Evolutionary conservation across 2,329 filamentous ascomycete genomes (phyloP), one percentile per base, ranked within the genome.

Genomic region (Fusarium algeriense): DNA sequence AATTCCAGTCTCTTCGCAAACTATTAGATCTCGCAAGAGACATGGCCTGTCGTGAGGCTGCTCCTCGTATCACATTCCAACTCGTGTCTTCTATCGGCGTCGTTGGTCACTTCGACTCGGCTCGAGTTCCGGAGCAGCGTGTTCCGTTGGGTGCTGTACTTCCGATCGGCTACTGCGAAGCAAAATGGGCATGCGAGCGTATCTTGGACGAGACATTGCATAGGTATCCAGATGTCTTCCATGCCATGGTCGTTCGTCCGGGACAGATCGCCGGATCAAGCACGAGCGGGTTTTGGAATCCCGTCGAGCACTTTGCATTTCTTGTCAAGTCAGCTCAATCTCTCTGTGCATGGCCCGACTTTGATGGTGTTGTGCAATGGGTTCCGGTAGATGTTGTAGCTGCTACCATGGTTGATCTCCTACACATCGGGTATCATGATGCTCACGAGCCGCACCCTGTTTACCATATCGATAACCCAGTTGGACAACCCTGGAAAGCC

Each of bases 191-290:
- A 13, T 67, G 64, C 19, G 64, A 67, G 20, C 48, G 48, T 6
- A 85, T 88, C 76, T 79, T 89, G 0, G 81, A 84, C 44, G 78
- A 82, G 52, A 88, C 86, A 0, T 75, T 88, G 3, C 82, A 83
- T 61, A 71, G 77, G n/a, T 74, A 84, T 64, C 82, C 82, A 0
- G 60, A 79, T 1, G 76, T 69, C 2, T 87, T 88, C 77, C 81
- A 81, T 17, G 64, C 83, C 2, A 85, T 83, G 79, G 76, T 75
- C 1, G 82, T 85, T 0, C 82, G 87, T 1, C 78, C 83, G 0
- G 88, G 85, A 0, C 88, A 90, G 73, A 85, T 90, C 43, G 80
- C 87, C 2, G 88, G 88, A 0, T 85, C 83, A 0, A 82, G 72
- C 6, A 79, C 60, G 1, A 87, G 78, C 58, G 87, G 87, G 1